A percentile compares a stretch with the other conserved stretches of the same genome.
Evolutionary conservation across 108 stramenopile species (phyloP).

Genomic region (Skeletonema marinoi): DNA sequence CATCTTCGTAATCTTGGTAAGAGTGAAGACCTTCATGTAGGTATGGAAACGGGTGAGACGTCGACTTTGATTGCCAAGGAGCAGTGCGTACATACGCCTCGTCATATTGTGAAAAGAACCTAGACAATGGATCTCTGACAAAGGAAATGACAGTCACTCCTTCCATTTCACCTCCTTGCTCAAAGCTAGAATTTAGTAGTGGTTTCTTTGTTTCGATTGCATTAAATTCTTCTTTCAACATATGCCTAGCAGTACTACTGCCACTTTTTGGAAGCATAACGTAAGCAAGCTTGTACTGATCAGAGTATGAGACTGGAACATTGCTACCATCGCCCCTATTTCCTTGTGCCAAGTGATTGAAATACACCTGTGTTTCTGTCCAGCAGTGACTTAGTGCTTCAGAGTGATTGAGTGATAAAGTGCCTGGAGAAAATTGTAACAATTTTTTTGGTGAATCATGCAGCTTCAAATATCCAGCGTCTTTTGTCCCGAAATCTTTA

Average conservation of each 20-base stretch:
- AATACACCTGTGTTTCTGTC: slow-evolving; percentile 19
- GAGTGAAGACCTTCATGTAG: slow-evolving; percentile 19
- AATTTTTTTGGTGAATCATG: slow-evolving; percentile 9
- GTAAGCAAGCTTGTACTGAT: slow-evolving; percentile 27
- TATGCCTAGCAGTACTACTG: slow-evolving; percentile 28
- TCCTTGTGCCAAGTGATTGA: slow-evolving; percentile 1
- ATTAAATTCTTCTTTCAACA: slow-evolving; percentile 26
- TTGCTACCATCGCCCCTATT: slow-evolving; percentile 15
- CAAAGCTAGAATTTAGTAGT: slow-evolving; percentile 9
- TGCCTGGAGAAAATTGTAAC: slow-evolving; percentile 25
- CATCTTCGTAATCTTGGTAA: slow-evolving; percentile 32
- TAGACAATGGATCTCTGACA: slow-evolving; percentile 29
- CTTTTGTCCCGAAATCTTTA: slow-evolving; percentile 22
- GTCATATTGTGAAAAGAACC: slow-evolving; percentile 27
- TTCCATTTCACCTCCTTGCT: slow-evolving; percentile 8
- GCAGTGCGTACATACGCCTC: slow-evolving; percentile 18
- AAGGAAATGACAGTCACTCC: slow-evolving; percentile 34
- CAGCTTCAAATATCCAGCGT: slow-evolving; percentile 7
- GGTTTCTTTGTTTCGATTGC: slow-evolving; percentile 19
- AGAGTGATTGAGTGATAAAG: slow-evolving; percentile 17
- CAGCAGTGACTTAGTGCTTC: slow-evolving; percentile 28
- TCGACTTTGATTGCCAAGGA: slow-evolving; percentile 8
- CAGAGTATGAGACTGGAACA: slow-evolving; percentile 29
- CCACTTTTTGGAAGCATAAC: slow-evolving; percentile 43
- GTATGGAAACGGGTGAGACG: slow-evolving; percentile 17